A percentile compares a stretch with the other conserved stretches of the same genome.
Conservation (phyloP, 169 alveolate species). For the Eimeria necatrix region DNA sequence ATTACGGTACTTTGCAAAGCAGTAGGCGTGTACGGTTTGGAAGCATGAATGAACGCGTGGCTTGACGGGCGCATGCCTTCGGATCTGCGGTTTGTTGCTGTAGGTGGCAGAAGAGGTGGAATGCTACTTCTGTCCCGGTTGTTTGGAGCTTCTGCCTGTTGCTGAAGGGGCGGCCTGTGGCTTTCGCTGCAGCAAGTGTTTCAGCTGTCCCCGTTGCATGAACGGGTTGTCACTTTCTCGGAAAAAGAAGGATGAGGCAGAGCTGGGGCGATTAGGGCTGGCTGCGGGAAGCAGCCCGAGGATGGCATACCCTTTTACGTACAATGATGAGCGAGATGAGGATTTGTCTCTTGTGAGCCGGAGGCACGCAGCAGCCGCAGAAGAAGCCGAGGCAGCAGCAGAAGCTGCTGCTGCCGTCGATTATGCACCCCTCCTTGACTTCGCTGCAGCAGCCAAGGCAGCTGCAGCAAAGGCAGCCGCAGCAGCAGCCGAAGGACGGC, state of each 20-base stretch:
- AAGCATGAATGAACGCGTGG: too few relatives aligned
- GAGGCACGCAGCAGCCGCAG: background rate
- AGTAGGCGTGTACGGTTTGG: background rate
- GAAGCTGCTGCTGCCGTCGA: background rate
- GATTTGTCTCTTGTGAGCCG: background rate
- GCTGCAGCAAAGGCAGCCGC: background rate
- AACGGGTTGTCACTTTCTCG: slow-evolving; percentile 1
- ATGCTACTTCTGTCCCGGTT: slow-evolving; percentile 62
- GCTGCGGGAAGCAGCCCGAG: slow-evolving; percentile 4
- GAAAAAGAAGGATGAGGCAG: background rate
- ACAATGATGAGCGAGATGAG: background rate
- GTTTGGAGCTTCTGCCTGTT: slow-evolving; percentile 53
- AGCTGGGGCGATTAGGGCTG: background rate
- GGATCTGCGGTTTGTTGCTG: background rate
- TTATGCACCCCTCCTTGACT: background rate
- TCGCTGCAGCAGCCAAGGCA: background rate
- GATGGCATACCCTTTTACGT: background rate
- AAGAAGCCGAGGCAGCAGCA: background rate
- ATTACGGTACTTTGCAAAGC: too few relatives aligned
- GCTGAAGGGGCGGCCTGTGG: slow-evolving; percentile 71
- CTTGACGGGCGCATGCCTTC: background rate
- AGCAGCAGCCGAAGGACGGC: background rate
- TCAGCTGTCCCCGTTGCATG: slow-evolving; percentile 71
- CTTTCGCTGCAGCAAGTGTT: slow-evolving; percentile 77
- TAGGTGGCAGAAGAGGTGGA: slow-evolving; percentile 61